These are phyloP conservation scores for Neurospora sp. DNA, from an alignment of 495 filamentous ascomycete genomes.

Conservation along the genomic window DNA sequence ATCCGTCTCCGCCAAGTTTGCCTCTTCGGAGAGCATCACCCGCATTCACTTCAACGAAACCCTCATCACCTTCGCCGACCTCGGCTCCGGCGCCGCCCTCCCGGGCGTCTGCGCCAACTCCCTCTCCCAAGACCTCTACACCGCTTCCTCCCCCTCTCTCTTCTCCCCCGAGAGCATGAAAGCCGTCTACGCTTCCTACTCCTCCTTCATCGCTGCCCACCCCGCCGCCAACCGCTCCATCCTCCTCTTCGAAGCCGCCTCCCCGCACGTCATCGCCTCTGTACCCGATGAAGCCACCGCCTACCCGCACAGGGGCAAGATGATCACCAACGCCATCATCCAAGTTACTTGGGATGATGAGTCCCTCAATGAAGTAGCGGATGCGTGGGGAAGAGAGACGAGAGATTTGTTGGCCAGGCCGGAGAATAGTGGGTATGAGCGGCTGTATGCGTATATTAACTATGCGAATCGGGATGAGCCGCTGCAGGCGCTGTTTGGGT, in stretches of 20 bases:
- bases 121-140: not conserved
- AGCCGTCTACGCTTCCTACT: not conserved
- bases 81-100: slow-evolving; percentile 42
- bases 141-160: not conserved
- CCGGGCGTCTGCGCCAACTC: not conserved
- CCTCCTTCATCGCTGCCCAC: not conserved
- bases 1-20: not conserved
- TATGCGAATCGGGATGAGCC: not conserved
- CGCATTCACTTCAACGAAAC: not conserved
- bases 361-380: not conserved
- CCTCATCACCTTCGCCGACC: slow-evolving; percentile 68
- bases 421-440: not conserved
- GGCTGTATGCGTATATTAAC: not conserved
- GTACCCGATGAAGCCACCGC: not conserved
- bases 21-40: not conserved
- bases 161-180: not conserved
- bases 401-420: not conserved
- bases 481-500: not conserved
- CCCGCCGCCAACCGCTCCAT: not conserved
- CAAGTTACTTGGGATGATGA: not conserved
- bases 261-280: not conserved
- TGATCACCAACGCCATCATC: not conserved
- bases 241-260: not conserved
- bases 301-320: not conserved
- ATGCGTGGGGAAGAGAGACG: not conserved